phyloP scores from a whole-genome alignment of 2,329 filamentous ascomycete species.

The Didymella arachidicola region DNA sequence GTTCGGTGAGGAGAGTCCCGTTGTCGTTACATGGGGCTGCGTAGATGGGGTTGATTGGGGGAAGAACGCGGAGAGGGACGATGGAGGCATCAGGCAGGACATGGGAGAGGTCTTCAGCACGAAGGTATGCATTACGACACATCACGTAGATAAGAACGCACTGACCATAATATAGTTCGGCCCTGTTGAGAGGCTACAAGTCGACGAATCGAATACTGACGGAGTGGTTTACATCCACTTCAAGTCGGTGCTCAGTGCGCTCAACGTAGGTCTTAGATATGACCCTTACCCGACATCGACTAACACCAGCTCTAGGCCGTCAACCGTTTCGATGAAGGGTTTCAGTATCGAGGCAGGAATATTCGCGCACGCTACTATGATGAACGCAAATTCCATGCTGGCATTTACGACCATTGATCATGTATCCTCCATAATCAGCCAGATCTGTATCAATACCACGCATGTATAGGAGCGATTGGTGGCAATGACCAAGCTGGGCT shows the following conservation, averaged over 20 bases:
- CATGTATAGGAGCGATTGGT: neutral
- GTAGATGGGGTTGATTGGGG: constrained; percentile 83
- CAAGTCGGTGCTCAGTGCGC: constrained; percentile 80
- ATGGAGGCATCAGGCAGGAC: constrained; percentile 79
- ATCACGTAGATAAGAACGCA: neutral
- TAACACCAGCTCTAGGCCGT: constrained; percentile 69
- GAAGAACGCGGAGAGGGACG: constrained; percentile 71
- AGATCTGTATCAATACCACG: neutral
- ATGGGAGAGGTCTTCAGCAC: constrained; percentile 93
- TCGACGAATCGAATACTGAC: constrained; percentile 66
- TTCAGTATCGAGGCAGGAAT: constrained; percentile 88
- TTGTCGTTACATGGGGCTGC: constrained; percentile 85
- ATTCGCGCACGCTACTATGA: constrained; percentile 87
- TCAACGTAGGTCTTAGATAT: constrained; percentile 68
- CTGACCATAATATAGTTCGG: constrained; percentile 69
- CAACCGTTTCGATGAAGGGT: constrained; percentile 86
- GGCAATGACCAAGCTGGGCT: neutral
- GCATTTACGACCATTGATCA: constrained; percentile 38
- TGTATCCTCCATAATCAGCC: neutral
- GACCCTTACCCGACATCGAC: neutral
- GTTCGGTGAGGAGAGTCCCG: constrained; percentile 72
- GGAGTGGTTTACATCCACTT: constrained; percentile 90
- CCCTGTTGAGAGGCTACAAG: constrained; percentile 78
- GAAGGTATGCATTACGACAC: constrained; percentile 62
- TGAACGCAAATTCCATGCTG: constrained; percentile 77